Evolutionary conservation across 1,284 basidiomycete species (phyloP).

Genomic region (Somion occarium): DNA sequence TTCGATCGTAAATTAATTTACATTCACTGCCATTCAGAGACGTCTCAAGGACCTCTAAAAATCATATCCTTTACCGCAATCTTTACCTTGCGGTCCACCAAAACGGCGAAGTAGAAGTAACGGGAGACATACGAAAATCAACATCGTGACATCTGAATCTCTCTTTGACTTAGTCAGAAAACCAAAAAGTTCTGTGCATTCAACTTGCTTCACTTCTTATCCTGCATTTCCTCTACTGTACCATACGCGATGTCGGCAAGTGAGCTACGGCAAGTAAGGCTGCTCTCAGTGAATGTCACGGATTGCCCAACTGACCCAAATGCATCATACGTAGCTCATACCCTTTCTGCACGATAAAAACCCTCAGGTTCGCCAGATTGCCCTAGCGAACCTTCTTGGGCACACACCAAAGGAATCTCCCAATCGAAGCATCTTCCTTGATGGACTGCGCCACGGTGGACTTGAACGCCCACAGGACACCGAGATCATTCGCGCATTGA

Average conservation of each 20-base stretch:
- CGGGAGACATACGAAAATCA: too few species aligned
- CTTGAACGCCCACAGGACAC: conserved; percentile 60
- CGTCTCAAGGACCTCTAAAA: too few species aligned
- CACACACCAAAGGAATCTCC: conserved; percentile 74
- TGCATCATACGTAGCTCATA: conserved; percentile 54
- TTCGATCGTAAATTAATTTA: too few species aligned
- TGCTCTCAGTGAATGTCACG: not conserved
- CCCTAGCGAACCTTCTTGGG: conserved; percentile 78
- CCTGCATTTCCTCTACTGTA: too few species aligned
- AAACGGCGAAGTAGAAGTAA: too few species aligned
- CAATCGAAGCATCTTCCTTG: conserved; percentile 72
- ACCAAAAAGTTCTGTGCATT: too few species aligned
- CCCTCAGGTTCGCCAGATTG: conserved; percentile 83
- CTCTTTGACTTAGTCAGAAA: too few species aligned
- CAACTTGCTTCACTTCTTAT: too few species aligned
- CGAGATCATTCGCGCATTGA: conserved; percentile 72
- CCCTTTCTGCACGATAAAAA: conserved; percentile 86
- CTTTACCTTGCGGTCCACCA: too few species aligned
- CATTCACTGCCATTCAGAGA: too few species aligned
- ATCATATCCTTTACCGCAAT: too few species aligned
- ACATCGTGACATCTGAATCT: too few species aligned
- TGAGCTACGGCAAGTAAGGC: not conserved
- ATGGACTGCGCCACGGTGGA: conserved; percentile 49
- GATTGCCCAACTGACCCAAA: not conserved
- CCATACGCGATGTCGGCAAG: conserved; percentile 1